Evolutionary conservation across 2,329 filamentous ascomycete species (phyloP), one percentile per base, ranked within the genome.

Genomic region (Taxawa tesnikishii): DNA sequence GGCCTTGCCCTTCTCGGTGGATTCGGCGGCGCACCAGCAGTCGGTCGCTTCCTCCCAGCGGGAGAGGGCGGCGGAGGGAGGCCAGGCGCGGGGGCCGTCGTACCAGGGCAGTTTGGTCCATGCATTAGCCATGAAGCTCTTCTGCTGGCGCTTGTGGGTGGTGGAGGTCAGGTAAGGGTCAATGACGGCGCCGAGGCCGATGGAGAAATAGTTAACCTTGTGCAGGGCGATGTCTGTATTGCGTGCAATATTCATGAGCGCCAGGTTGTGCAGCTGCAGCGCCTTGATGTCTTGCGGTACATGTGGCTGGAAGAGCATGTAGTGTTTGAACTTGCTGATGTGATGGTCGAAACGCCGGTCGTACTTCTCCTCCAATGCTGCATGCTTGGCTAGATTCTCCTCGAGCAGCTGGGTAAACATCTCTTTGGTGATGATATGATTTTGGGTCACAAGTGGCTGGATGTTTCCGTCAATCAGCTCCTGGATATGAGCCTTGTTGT

Each of bases 31-130:
- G 53, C 88, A 96, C 81, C 84, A 96, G 55, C 84, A 92, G 39
- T 96, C 82, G 13, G 81, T 83, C 19, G 79, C 69, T 29, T 93
- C 82, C 7, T 75, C 63, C 84, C 87, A 94, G 3, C 63, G 58
- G 2, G 57, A 50, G 2, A 94, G 63, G 1, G 80, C 83, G 0
- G 64, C 54, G n/a, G 59, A 46, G 0, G 68, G 65, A 1, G 65
- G 58, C 13, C 46, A 46, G 53, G 46, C 43, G 44, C 45, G 32
- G 10, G 36, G 45, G 33, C 28, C 45, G 34, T 4, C 45, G 14
- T n/a, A 46, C 29, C 28, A 32, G 39, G 28, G 26, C 43, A 15
- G 40, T 39, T 43, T 46, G 19, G 34, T 34, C 13, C 46, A 8
- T 15, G 26, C 15, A 10, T 12, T 23, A 23, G 39, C 29, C 6